These are phyloP conservation scores for Papiliotrema nemorosa DNA, from an alignment of 1,284 basidiomycete genomes.

Conservation along the genomic window DNA sequence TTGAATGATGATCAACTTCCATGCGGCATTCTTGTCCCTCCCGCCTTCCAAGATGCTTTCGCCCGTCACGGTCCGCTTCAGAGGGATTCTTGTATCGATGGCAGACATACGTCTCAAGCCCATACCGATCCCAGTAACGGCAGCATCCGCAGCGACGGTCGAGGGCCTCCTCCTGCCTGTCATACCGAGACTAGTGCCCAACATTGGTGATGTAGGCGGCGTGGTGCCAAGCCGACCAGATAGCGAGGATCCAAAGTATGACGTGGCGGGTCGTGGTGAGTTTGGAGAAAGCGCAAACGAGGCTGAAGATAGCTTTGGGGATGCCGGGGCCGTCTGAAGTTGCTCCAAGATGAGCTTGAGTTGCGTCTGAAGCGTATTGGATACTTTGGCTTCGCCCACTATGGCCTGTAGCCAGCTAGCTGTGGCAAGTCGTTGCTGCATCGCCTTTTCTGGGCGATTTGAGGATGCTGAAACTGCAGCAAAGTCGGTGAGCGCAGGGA, in stretches of 20 bases:
- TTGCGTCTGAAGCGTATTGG: slow-evolving; percentile 32
- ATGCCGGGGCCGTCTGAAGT: slow-evolving; percentile 18
- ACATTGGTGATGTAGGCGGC: slow-evolving; percentile 15
- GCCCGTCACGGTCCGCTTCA: slow-evolving; percentile 43
- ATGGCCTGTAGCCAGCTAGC: slow-evolving; percentile 28
- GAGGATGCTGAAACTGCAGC: slow-evolving; percentile 32
- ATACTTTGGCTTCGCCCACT: slow-evolving; percentile 30
- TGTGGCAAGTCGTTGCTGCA: slow-evolving; percentile 24
- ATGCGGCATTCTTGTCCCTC: slow-evolving; percentile 49
- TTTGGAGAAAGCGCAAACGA: slow-evolving; percentile 19
- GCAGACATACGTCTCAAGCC: slow-evolving; percentile 1
- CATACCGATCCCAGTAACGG: slow-evolving; percentile 4
- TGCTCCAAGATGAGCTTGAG: slow-evolving; percentile 41
- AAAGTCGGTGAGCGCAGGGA: slow-evolving; percentile 45
- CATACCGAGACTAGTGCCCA: slow-evolving; percentile 2
- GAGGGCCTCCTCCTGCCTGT: slow-evolving; percentile 25
- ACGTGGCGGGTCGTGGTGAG: slow-evolving; percentile 21
- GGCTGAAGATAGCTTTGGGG: slow-evolving; percentile 15
- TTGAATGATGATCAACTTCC: slow-evolving; percentile 48
- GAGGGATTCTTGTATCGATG: slow-evolving; percentile 28
- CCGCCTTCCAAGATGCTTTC: slow-evolving; percentile 42
- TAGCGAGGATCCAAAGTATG: slow-evolving; percentile 28
- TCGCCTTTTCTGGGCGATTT: slow-evolving; percentile 16
- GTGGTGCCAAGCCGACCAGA: slow-evolving; percentile 23
- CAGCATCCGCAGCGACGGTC: slow-evolving; percentile 19